Evolutionary conservation across 805 yeast genomes (phyloP).

Genomic region (Saccharomyces mikatae): DNA sequence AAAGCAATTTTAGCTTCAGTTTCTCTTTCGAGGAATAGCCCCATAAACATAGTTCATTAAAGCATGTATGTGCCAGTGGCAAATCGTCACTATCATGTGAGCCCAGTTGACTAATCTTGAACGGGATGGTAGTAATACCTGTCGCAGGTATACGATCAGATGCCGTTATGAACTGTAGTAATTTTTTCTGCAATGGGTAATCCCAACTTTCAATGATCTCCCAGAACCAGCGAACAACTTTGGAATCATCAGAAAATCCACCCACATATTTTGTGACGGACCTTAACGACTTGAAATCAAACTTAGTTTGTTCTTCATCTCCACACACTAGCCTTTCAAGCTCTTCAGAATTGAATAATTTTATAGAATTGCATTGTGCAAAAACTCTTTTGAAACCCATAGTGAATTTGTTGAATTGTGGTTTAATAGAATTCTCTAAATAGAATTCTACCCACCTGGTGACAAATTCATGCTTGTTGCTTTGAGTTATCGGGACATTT

Average conservation of each 20-base stretch:
- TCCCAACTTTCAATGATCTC: conserved; percentile 36
- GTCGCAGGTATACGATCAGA: conserved; percentile 90
- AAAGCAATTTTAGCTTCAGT: conserved; percentile 47
- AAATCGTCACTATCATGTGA: conserved; percentile 38
- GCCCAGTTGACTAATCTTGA: conserved; percentile 56
- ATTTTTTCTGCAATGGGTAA: conserved; percentile 51
- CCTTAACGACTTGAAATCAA: conserved; percentile 57
- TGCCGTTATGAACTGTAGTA: conserved; percentile 78
- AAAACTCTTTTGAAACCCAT: conserved; percentile 70
- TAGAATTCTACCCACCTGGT: conserved; percentile 54
- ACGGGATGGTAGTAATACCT: conserved; percentile 67
- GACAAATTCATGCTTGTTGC: conserved; percentile 55
- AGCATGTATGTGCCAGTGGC: conserved; percentile 91
- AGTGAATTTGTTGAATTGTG: conserved; percentile 50
- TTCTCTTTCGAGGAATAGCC: conserved; percentile 52
- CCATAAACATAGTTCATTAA: conserved; percentile 77
- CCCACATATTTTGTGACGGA: conserved; percentile 70
- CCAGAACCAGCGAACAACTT: conserved; percentile 80
- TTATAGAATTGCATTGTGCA: conserved; percentile 66
- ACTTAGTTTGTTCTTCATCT: conserved; percentile 42
- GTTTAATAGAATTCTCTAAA: conserved; percentile 44
- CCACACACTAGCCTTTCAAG: conserved; percentile 75
- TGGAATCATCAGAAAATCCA: conserved; percentile 38
- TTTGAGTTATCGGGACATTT: conserved; percentile 43
- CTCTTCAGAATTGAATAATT: conserved; percentile 74